These are phyloP conservation scores for Calendula officinalis DNA, from an alignment of 129 eudicot species.

Conservation along the genomic window DNA sequence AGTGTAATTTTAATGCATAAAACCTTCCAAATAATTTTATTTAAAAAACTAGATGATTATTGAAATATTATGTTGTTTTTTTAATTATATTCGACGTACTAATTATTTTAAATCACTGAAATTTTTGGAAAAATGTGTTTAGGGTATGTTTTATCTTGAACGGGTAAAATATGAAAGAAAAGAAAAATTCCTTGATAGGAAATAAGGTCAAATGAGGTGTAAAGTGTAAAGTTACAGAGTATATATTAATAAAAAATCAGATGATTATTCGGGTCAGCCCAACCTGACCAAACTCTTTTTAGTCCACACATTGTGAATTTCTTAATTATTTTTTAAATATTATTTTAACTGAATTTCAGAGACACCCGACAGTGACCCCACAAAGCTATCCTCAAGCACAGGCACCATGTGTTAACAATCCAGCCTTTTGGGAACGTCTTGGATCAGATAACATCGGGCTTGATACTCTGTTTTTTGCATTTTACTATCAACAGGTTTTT, in stretches of 20 bases:
- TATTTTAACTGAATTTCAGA: conserved; percentile 40
- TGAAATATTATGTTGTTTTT: neutral
- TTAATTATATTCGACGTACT: neutral
- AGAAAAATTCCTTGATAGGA: no score
- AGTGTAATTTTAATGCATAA: neutral
- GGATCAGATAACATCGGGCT: conserved; percentile 55
- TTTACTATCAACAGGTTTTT: conserved; percentile 71
- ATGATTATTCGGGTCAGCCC: neutral
- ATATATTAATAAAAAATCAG: no score
- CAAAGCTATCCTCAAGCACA: conserved; percentile 82
- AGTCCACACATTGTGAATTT: conserved; percentile 2
- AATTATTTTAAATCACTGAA: neutral
- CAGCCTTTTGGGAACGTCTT: conserved; percentile 37
- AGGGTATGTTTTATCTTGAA: no score
- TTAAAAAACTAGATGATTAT: neutral
- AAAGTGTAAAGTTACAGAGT: no score
- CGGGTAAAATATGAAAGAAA: no score
- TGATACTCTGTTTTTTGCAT: conserved; percentile 75
- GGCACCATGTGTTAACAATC: conserved; percentile 72
- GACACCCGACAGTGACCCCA: conserved; percentile 74
- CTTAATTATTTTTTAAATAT: neutral
- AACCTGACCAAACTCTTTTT: neutral
- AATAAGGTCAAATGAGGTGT: no score
- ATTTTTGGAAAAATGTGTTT: neutral
- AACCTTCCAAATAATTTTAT: neutral